Conservation (phyloP, 345 rosid genomes). For the Brassica nigra region DNA sequence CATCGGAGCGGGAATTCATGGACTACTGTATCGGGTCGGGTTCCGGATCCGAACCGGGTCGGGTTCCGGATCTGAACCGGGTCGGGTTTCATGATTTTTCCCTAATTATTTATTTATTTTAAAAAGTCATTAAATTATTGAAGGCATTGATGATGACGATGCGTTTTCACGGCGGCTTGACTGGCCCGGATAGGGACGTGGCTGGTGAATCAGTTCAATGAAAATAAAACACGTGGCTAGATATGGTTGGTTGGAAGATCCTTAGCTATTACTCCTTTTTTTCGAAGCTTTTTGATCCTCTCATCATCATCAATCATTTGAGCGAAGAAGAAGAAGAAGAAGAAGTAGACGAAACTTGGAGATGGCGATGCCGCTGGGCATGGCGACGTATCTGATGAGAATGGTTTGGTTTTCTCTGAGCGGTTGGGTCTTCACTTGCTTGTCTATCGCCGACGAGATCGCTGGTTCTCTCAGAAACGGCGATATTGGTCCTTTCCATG, state of each 20-base stretch:
- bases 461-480: slow-evolving; percentile 75
- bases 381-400: slow-evolving; percentile 62
- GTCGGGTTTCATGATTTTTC: slow-evolving; percentile 4
- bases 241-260: slow-evolving; percentile 6
- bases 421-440: slow-evolving; percentile 82
- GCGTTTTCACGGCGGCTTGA: slow-evolving; percentile 22
- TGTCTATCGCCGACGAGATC: slow-evolving; percentile 83
- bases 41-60: not conserved
- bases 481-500: slow-evolving; percentile 85
- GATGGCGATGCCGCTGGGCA: slow-evolving; percentile 69
- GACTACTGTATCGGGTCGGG: slow-evolving; percentile 6
- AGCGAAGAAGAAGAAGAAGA: not conserved
- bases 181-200: slow-evolving; percentile 10
- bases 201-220: slow-evolving; percentile 4
- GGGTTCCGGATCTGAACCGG: not conserved
- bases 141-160: slow-evolving; percentile 6
- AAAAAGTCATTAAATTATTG: not conserved
- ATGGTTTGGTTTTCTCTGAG: slow-evolving; percentile 66
- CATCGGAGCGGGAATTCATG: slow-evolving; percentile 36
- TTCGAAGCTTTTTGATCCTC: not conserved
- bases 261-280: not conserved
- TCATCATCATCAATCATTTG: slow-evolving; percentile 26
- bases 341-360: not conserved
- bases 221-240: slow-evolving; percentile 12
- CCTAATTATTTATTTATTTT: no score